Conservation (phyloP, 75 land plant species). For the Selaginella tamariscina region DNA sequence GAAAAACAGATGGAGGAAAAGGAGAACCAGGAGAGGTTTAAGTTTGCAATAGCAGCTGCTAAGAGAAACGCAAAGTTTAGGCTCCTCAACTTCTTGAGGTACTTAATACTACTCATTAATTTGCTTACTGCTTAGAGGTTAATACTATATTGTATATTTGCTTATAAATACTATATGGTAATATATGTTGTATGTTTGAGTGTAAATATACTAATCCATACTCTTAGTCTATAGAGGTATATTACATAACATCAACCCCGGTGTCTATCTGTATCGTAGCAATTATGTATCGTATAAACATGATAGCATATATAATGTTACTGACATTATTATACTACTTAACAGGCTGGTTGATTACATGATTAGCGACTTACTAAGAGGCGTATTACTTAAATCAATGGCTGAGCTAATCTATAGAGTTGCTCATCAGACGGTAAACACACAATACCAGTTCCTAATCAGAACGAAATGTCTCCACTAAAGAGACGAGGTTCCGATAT, state of each 20-base stretch:
- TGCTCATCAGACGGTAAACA: neutral
- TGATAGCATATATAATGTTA: too few relatives aligned
- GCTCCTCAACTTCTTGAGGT: conserved; percentile 17
- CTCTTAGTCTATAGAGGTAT: too few relatives aligned
- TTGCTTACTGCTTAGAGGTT: too few relatives aligned
- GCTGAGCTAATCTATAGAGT: conserved; percentile 12
- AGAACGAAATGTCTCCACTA: neutral
- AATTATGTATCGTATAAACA: too few relatives aligned
- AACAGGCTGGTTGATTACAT: conserved; percentile 20
- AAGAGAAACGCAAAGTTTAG: conserved; percentile 17
- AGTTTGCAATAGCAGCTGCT: conserved; percentile 16
- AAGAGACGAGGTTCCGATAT: neutral
- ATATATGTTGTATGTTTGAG: too few relatives aligned
- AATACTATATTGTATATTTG: too few relatives aligned
- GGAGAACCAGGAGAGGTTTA: conserved; percentile 17
- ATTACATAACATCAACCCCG: too few relatives aligned
- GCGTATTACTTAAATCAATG: neutral
- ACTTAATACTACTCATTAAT: too few relatives aligned
- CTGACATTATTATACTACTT: too few relatives aligned
- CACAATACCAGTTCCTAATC: neutral
- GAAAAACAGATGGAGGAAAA: conserved; percentile 10
- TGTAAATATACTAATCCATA: too few relatives aligned
- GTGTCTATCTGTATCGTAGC: too few relatives aligned
- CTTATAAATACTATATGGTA: too few relatives aligned
- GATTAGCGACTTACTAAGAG: conserved; percentile 5